Evolutionary conservation across 73 alveolate species (phyloP), one percentile per base, ranked within the genome.

Genomic region (Stentor roeselii): DNA sequence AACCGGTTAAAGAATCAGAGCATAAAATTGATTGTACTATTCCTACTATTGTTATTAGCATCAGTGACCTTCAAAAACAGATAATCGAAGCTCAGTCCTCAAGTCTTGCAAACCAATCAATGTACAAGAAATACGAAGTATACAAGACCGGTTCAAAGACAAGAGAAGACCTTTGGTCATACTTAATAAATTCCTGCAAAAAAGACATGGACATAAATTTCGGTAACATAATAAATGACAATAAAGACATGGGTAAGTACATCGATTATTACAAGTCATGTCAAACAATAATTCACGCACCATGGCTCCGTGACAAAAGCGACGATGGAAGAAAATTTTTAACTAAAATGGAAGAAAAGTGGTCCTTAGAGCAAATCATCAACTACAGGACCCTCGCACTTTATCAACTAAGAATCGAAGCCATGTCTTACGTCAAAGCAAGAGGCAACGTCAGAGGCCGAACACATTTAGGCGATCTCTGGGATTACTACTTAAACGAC

Each of bases 381-480:
- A 21, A 31, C 3, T 41, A 36, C 39, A 27, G 84, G 34, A 76
- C 60, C n/a, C n/a, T 76, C 32, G 84, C 84, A 1, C 67, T 76
- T 1, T 76, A 76, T 2, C 75, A 76, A 35, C 67, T 76, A 2
- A 15, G 84, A 15, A 39, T 76, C 30, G 84, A 76, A 76, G 60
- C 84, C 34, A 76, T 39, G 74, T 39, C 60, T 37, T 76, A 76
- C 39, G 60, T 37, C 21, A 76, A 76, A 39, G 84, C 84, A n/a
- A 27, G 74, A 1, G 84, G 84, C 1, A 76, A 76, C 39, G 60
- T 39, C 38, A 15, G 74, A 21, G 84, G 84, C 1, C 21, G 39
- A 76, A 76, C 84, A 15, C 84, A 76, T 76, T 38, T 76, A 1
- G 84, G 84, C 38, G 84, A 76, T 35, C 34, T 76, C 32, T 76